Conservation (phyloP, 306 rosid genomes). For the Quercus mongolica region DNA sequence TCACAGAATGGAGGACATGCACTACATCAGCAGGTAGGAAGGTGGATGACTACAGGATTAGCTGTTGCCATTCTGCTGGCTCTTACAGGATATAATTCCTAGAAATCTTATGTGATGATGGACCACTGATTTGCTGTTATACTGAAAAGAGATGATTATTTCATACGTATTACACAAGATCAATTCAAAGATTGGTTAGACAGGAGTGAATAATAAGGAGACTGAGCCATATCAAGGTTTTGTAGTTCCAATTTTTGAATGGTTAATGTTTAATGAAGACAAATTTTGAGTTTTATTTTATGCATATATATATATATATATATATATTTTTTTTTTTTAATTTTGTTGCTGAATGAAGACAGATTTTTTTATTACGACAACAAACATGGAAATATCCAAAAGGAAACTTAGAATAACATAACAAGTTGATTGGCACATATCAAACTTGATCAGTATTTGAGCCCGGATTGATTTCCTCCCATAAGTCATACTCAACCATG, state of each 20-base stretch:
- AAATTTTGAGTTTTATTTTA: constrained; percentile 8
- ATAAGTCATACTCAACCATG: constrained; percentile 64
- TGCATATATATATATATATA: no score
- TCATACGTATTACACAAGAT: constrained; percentile 18
- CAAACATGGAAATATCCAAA: constrained; percentile 8
- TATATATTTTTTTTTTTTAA: no score
- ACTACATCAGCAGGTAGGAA: constrained; percentile 36
- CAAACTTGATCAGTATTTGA: constrained; percentile 47
- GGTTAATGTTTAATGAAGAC: constrained; percentile 24
- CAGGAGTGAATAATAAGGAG: constrained; percentile 32
- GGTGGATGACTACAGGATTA: constrained; percentile 43
- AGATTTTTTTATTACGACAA: constrained; percentile 8
- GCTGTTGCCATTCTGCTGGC: constrained; percentile 52
- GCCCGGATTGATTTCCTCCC: constrained; percentile 42
- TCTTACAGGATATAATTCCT: constrained; percentile 41
- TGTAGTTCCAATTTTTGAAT: constrained; percentile 5
- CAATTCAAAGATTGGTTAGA: not conserved
- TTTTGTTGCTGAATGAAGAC: no score
- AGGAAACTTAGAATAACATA: not conserved
- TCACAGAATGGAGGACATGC: constrained; percentile 64
- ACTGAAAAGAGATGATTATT: constrained; percentile 17
- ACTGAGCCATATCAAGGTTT: not conserved
- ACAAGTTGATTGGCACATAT: constrained; percentile 9
- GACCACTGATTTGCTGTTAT: constrained; percentile 26
- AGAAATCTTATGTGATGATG: constrained; percentile 16